Percentiles rank a stretch among this genome's conserved stretches.
Evolutionary conservation across 345 rosid species (phyloP).

Genomic region (Boechera retrofracta): DNA sequence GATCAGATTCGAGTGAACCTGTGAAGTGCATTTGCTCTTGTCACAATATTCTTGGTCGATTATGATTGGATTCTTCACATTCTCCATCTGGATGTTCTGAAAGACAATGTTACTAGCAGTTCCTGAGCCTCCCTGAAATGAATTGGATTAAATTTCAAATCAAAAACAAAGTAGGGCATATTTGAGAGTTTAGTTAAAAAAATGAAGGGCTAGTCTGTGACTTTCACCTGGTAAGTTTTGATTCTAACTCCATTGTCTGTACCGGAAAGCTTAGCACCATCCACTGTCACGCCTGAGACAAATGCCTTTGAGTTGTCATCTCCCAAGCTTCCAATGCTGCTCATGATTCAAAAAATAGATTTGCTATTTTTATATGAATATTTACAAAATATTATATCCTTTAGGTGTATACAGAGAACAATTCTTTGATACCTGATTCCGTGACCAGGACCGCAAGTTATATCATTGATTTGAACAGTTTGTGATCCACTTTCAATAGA

Average conservation of each 20-base stretch:
- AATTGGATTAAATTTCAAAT: neutral
- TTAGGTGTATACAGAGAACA: neutral
- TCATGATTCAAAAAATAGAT: neutral
- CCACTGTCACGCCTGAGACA: constrained; percentile 72
- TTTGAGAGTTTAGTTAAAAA: constrained; percentile 9
- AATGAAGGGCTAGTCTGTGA: neutral
- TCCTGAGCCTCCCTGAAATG: constrained; percentile 84
- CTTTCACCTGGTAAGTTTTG: constrained; percentile 82
- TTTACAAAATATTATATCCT: neutral
- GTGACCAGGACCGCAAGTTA: constrained; percentile 48
- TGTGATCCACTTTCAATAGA: constrained; percentile 55
- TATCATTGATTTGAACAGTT: constrained; percentile 40
- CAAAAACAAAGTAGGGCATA: neutral
- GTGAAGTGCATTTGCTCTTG: constrained; percentile 62
- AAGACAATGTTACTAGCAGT: constrained; percentile 71
- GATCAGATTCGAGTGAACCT: constrained; percentile 47
- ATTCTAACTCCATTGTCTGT: constrained; percentile 86
- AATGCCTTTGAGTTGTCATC: constrained; percentile 53
- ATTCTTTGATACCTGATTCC: constrained; percentile 39
- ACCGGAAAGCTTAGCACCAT: constrained; percentile 67
- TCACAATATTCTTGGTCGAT: constrained; percentile 89
- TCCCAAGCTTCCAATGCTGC: constrained; percentile 89
- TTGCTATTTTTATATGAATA: neutral
- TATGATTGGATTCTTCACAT: constrained; percentile 82
- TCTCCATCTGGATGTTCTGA: constrained; percentile 68